Base-by-base conservation (phyloP, 257 asterid genomes). In the Salvia hispanica region DNA sequence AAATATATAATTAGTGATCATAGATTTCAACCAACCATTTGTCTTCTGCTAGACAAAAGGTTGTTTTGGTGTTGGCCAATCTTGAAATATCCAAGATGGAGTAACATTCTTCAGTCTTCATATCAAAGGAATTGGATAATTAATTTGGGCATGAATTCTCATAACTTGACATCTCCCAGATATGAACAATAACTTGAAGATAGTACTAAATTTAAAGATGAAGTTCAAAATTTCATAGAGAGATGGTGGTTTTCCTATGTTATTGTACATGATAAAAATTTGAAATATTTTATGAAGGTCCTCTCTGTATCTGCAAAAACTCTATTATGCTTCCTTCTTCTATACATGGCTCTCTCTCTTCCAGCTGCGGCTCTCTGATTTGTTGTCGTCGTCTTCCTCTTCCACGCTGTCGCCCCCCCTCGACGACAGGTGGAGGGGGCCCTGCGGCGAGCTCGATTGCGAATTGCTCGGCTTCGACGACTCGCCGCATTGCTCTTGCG, bases 301-400 rank as follows among this genome's bases (percentile, higher is more conserved):
- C 76, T 15, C 62, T 58, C 25, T 48, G 46, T 71, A 65, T 70
- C 82, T 76, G 90, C 88, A 86, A 79, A 40, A 85, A 81, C 65
- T 83, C 51, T 16, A 54, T 16, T 33, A 51, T 47, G 57, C 60
- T 3, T 45, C 31, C 31, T 25, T 2, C 31, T 25, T 45, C 62
- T 70, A 61, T 60, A 50, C 68, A 70, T 60, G 18, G 33, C 9
- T 14, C 25, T n/a, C 73, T 64, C 67, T 52, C 74, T 75, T 84
- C 91, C 86, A 84, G 60, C 77, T 74, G 25, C 33, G 83, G 75
- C 80, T 73, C 79, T 79, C 93, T 0, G 85, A 75, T 67, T 81
- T 81, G 1, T 76, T 81, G 54, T 82, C 96, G 3, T 80, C 96
- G 6, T 87, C 89, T 54, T 80, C 89, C 0, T 79, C 88, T 43